Base-by-base conservation (phyloP, 768 basidiomycete genomes). In the Boletus rufocinnamomeus region DNA sequence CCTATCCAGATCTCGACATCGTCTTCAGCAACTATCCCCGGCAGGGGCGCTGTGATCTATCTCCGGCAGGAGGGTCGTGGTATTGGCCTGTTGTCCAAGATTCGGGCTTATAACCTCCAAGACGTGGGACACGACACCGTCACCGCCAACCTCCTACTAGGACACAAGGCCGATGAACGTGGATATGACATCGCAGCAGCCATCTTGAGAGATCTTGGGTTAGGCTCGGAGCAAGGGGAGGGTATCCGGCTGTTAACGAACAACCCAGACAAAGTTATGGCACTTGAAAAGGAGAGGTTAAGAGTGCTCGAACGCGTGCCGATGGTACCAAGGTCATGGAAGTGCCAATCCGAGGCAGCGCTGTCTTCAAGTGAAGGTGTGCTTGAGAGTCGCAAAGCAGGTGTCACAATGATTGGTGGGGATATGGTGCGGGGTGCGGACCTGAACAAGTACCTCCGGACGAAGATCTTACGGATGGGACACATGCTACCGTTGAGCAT, bases 61-160 rank as follows among this genome's bases (percentile, higher is more conserved):
- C 82, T 99, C 58, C 88, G 96, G 16, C 97, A 99, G 73, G 97
- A 99, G 72, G 97, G 97, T 34, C 87, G 97, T 21, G 97, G 97
- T 14, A 99, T 99, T 65, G 97, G 97, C 0, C 79, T 99, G 3
- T 76, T 98, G 38, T 95, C 94, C 50, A 99, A 99, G 75, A 91
- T 99, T 58, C 84, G 91, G 35, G 97, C 97, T 16, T 99, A 99
- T 77, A 99, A 99, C 70, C 80, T 98, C 21, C 97, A 98, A 72
- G 97, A 99, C 72, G 77, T 99, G 51, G 97, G 97, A 0, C 93
- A 98, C 69, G 97, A 98, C 76, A 99, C 97, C n/a, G 97, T 99
- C 64, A 88, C 91, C 6, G 97, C 97, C 28, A 99, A 99, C 73
- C 77, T 98, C 40, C 84, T 97, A 82, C 86, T 99, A 32, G 97